Evolutionary conservation across 129 eudicot genomes (phyloP).

Genomic region (Centaurea solstitialis): DNA sequence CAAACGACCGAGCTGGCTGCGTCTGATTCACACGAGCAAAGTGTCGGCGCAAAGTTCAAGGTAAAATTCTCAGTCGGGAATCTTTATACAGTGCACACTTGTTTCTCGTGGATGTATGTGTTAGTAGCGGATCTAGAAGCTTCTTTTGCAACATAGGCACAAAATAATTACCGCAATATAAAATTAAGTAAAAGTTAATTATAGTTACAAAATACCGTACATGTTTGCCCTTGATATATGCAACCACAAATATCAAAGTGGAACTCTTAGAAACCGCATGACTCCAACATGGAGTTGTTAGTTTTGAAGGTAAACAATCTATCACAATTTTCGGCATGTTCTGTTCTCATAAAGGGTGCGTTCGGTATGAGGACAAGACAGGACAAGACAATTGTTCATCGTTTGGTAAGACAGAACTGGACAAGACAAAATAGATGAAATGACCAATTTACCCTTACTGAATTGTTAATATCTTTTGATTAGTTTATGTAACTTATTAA

Average conservation of each 20-base stretch:
- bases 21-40: constrained; percentile 49
- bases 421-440: no score
- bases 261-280: not conserved
- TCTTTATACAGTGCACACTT: not conserved
- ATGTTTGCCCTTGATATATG: not conserved
- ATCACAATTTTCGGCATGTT: no score
- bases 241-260: not conserved
- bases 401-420: no score
- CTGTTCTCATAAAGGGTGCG: no score
- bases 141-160: not conserved
- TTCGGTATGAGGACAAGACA: no score
- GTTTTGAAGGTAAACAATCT: not conserved
- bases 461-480: no score
- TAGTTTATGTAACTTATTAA: no score
- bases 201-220: not conserved
- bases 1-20: constrained; percentile 28
- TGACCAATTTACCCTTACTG: no score
- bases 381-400: no score
- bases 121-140: no score
- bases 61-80: constrained; percentile 30
- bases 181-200: not conserved
- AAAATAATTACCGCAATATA: no score
- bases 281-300: not conserved
- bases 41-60: constrained; percentile 82
- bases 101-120: not conserved